Percentiles rank a stretch among this genome's conserved stretches.
phyloP scores from a whole-genome alignment of 2,329 filamentous ascomycete species.

The Amylocarpus encephaloides region DNA sequence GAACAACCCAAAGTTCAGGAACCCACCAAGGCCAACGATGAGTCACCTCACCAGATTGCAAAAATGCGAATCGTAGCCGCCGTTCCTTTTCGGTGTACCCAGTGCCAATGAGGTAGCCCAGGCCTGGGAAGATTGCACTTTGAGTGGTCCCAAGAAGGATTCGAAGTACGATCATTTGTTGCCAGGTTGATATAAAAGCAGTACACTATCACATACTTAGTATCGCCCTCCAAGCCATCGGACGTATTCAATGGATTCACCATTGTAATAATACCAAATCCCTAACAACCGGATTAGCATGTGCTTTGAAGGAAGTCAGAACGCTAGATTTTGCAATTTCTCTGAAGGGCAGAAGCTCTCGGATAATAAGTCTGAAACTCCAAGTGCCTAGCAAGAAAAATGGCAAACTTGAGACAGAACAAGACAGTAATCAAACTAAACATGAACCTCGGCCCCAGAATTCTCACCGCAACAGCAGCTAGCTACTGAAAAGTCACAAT shows the following conservation, averaged over 20 bases:
- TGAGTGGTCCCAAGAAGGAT: constrained; percentile 61
- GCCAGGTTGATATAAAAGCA: constrained; percentile 61
- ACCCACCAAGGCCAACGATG: constrained; percentile 39
- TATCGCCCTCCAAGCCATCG: too few relatives aligned
- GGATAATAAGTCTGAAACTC: too few relatives aligned
- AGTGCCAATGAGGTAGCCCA: constrained; percentile 42
- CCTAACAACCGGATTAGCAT: too few relatives aligned
- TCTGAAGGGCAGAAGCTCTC: too few relatives aligned
- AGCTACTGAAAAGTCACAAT: constrained; percentile 64
- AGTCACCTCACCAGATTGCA: constrained; percentile 61
- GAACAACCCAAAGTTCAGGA: constrained; percentile 59
- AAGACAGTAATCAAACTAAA: constrained; percentile 52
- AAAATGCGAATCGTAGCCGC: constrained; percentile 53
- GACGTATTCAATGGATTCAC: constrained; percentile 7
- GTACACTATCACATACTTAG: constrained; percentile 40
- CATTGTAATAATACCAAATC: constrained; percentile 45
- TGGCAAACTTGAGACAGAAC: constrained; percentile 43
- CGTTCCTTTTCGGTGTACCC: constrained; percentile 31
- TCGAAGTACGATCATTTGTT: constrained; percentile 61
- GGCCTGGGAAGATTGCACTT: constrained; percentile 46
- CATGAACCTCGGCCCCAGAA: constrained; percentile 57
- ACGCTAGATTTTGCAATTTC: too few relatives aligned
- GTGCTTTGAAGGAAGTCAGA: too few relatives aligned
- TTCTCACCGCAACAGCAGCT: constrained; percentile 59
- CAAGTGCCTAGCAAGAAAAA: too few relatives aligned